phyloP scores from a whole-genome alignment of 2,329 filamentous ascomycete genomes.

The Colletotrichum endophyticum region DNA sequence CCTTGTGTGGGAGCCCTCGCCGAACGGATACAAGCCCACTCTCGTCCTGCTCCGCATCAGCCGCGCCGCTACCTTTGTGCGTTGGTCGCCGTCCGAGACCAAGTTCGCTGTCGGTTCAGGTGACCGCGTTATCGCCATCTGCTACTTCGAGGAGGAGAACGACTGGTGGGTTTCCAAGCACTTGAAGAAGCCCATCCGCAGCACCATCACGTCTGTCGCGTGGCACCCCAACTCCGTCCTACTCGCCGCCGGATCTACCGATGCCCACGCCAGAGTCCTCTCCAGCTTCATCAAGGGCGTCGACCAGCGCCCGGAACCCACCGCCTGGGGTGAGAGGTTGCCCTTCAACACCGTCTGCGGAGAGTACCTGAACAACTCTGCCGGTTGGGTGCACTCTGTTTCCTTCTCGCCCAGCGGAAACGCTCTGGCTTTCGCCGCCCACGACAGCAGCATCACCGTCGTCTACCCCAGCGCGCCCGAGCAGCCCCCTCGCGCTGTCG shows the following conservation, averaged over 20 bases:
- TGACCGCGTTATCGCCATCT: conserved; percentile 92
- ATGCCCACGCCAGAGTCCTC: conserved; percentile 94
- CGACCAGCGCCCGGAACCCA: conserved; percentile 83
- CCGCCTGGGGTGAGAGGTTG: conserved; percentile 91
- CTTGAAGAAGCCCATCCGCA: conserved; percentile 97
- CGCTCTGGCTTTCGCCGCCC: conserved; percentile 90
- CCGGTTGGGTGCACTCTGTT: conserved; percentile 94
- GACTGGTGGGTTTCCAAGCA: conserved; percentile 99
- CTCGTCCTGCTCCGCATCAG: conserved; percentile 97
- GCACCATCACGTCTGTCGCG: conserved; percentile 90
- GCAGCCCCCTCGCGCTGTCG: conserved; percentile 86
- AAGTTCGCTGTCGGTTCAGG: conserved; percentile 98
- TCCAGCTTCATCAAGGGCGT: conserved; percentile 96
- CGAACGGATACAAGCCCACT: conserved; percentile 92
- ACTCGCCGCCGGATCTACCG: conserved; percentile 92
- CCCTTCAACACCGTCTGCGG: conserved; percentile 99
- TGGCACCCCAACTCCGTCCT: conserved; percentile 99
- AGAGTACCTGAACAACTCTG: conserved; percentile 94
- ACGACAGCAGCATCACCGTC: conserved; percentile 95
- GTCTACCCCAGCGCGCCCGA: conserved; percentile 94
- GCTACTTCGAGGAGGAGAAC: conserved; percentile 99
- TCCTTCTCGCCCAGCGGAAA: conserved; percentile 92
- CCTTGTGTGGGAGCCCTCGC: conserved; percentile 96
- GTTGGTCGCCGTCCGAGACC: conserved; percentile 95
- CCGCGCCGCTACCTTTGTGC: conserved; percentile 92